Evolutionary conservation across 1,284 basidiomycete species (phyloP).

Genomic region (Malassezia brasiliensis): DNA sequence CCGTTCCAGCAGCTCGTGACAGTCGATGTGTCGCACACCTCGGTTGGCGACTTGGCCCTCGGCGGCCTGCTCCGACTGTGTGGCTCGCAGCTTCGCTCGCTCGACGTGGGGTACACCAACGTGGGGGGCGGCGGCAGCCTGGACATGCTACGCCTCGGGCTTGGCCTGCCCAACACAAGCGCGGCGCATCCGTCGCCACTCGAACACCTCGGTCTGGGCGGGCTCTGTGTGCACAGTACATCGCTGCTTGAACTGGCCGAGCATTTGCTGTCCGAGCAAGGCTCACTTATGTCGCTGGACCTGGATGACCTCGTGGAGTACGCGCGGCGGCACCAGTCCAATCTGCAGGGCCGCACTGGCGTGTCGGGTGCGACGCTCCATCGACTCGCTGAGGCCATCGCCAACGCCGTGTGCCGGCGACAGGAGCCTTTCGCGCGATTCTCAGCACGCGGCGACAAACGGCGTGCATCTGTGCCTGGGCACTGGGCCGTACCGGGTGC

Average conservation of each 20-base stretch:
- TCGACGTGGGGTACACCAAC: constrained; percentile 11
- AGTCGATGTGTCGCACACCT: constrained; percentile 14
- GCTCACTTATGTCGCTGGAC: constrained; percentile 1
- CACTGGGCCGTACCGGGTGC: constrained; percentile 9
- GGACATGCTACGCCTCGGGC: constrained; percentile 12
- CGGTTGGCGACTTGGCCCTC: constrained; percentile 10
- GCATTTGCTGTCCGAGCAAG: not conserved
- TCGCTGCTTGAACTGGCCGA: not conserved
- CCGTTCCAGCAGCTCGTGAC: constrained; percentile 6
- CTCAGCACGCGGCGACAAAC: constrained; percentile 12
- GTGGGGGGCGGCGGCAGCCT: constrained; percentile 9
- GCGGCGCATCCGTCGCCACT: not conserved
- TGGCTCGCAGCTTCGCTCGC: constrained; percentile 6
- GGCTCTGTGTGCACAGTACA: constrained; percentile 3
- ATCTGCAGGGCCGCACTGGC: constrained; percentile 9
- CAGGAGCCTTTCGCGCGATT: not conserved
- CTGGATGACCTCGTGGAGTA: constrained; percentile 17
- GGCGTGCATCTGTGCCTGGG: not conserved
- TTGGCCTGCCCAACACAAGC: not conserved
- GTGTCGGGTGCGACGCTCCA: constrained; percentile 9
- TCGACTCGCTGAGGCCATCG: not conserved
- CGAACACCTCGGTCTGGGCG: constrained; percentile 10
- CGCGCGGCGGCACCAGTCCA: constrained; percentile 11
- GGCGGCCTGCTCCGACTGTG: constrained; percentile 7
- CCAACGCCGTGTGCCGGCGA: not conserved